Evolutionary conservation across 371 early-diverging fungal genomes (phyloP).

Genomic region (Apophysomyces elegans): DNA sequence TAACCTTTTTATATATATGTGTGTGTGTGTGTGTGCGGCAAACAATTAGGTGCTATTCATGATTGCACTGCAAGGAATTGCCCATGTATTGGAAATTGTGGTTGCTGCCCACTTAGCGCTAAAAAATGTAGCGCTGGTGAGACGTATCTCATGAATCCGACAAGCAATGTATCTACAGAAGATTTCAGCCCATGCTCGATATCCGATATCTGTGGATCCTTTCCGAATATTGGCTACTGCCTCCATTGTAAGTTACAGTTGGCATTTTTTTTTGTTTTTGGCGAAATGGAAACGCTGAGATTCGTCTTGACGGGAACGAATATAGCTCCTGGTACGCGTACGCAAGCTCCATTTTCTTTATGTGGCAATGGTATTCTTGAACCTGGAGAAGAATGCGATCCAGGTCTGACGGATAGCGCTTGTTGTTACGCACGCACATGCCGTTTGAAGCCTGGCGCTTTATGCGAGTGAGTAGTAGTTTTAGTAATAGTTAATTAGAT

Average conservation of each 20-base stretch:
- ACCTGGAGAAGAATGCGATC: slow-evolving; percentile 92
- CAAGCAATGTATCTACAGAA: slow-evolving; percentile 74
- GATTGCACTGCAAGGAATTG: slow-evolving; percentile 71
- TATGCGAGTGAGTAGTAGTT: slow-evolving; percentile 63
- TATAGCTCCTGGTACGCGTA: slow-evolving; percentile 39
- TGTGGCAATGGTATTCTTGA: slow-evolving; percentile 97
- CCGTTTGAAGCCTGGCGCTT: slow-evolving; percentile 76
- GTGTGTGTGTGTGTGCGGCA: not conserved
- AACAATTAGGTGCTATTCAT: slow-evolving; percentile 52
- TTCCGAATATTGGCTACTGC: slow-evolving; percentile 63
- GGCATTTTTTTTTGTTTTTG: too few species aligned
- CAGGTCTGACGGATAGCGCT: slow-evolving; percentile 76
- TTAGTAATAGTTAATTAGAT: too few species aligned
- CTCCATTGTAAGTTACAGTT: slow-evolving; percentile 48
- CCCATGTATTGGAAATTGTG: slow-evolving; percentile 58
- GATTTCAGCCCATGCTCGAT: slow-evolving; percentile 85
- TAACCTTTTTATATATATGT: too few species aligned
- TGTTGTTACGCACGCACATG: slow-evolving; percentile 87
- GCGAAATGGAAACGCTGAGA: too few species aligned
- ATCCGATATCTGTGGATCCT: slow-evolving; percentile 68
- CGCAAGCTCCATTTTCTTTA: slow-evolving; percentile 55
- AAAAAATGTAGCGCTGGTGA: slow-evolving; percentile 81
- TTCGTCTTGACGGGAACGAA: too few species aligned
- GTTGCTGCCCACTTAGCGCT: slow-evolving; percentile 79
- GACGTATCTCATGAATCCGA: slow-evolving; percentile 86